Percentiles rank a stretch among this genome's conserved stretches.
phyloP scores from a whole-genome alignment of 306 rosid genomes.

The Medicago lupulina region DNA sequence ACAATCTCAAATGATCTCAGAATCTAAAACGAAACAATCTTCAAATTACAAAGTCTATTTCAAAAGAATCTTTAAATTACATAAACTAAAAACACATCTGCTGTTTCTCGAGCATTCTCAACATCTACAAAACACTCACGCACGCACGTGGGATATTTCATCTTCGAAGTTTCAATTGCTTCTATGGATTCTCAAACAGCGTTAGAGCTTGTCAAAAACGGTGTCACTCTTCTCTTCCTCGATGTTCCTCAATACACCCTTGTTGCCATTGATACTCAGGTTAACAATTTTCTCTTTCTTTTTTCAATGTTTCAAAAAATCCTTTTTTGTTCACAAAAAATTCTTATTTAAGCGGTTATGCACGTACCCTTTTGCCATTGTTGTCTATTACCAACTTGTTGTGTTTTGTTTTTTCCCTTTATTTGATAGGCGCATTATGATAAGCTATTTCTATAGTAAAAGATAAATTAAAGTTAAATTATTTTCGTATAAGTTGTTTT shows the following conservation, averaged over 20 bases:
- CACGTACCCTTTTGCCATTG: slow-evolving; percentile 2
- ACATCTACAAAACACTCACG: background rate
- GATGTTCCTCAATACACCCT: slow-evolving; percentile 85
- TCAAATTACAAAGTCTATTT: no score
- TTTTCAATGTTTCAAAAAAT: background rate
- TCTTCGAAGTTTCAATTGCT: background rate
- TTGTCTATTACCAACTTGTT: background rate
- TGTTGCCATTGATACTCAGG: slow-evolving; percentile 88
- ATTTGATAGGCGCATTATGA: no score
- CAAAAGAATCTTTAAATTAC: no score
- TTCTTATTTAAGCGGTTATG: background rate
- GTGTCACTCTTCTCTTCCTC: slow-evolving; percentile 78
- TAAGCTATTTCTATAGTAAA: no score
- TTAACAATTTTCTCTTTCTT: background rate
- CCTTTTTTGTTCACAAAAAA: background rate
- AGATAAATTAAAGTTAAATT: no score
- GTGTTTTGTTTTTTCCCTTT: background rate
- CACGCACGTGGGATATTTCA: background rate
- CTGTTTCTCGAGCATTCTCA: no score
- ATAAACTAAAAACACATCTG: no score
- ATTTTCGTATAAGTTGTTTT: no score
- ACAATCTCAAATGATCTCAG: no score
- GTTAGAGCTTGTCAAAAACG: slow-evolving; percentile 69
- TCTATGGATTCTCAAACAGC: slow-evolving; percentile 74
- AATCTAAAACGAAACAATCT: no score